Percentiles rank a stretch among this genome's conserved stretches.
phyloP scores from a whole-genome alignment of 2,329 filamentous ascomycete species.

The Alternaria consortialis region DNA sequence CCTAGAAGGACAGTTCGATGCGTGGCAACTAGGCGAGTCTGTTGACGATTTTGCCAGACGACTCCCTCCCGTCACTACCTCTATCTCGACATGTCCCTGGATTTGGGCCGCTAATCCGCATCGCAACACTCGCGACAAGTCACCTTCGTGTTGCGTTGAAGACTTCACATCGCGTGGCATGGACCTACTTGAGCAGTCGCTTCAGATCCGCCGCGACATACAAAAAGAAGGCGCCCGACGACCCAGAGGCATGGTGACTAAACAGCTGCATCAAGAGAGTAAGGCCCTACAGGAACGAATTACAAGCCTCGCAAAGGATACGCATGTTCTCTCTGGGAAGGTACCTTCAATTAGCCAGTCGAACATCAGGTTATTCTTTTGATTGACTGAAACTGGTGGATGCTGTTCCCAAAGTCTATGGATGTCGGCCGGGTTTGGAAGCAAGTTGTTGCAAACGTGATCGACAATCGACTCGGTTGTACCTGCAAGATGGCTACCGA shows the following conservation, averaged over 20 bases:
- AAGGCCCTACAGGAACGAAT: conserved; percentile 63
- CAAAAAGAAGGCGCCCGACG: conserved; percentile 61
- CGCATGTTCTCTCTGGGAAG: conserved; percentile 72
- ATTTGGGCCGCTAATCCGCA: conserved; percentile 77
- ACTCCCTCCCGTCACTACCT: conserved; percentile 69
- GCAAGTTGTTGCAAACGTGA: conserved; percentile 71
- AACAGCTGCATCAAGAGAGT: conserved; percentile 54
- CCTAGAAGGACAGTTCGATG: conserved; percentile 62
- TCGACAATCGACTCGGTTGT: conserved; percentile 73
- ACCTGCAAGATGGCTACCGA: conserved; percentile 76
- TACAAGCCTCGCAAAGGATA: conserved; percentile 66
- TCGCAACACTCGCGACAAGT: conserved; percentile 46
- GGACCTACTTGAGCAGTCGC: conserved; percentile 63
- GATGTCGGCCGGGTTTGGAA: conserved; percentile 72
- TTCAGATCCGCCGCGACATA: conserved; percentile 58
- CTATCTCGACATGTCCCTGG: conserved; percentile 65
- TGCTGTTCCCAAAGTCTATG: conserved; percentile 69
- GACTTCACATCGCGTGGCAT: conserved; percentile 64
- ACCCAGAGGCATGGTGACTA: conserved; percentile 51
- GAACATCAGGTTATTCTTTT: background rate
- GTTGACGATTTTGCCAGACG: conserved; percentile 72
- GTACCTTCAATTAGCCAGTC: conserved; percentile 48
- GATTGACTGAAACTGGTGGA: conserved; percentile 65
- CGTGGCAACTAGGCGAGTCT: conserved; percentile 71
- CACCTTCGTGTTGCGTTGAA: conserved; percentile 51